Evolutionary conservation across 768 basidiomycete genomes (phyloP), one percentile per base, ranked within the genome.

Genomic region (Saitozyma sp.): DNA sequence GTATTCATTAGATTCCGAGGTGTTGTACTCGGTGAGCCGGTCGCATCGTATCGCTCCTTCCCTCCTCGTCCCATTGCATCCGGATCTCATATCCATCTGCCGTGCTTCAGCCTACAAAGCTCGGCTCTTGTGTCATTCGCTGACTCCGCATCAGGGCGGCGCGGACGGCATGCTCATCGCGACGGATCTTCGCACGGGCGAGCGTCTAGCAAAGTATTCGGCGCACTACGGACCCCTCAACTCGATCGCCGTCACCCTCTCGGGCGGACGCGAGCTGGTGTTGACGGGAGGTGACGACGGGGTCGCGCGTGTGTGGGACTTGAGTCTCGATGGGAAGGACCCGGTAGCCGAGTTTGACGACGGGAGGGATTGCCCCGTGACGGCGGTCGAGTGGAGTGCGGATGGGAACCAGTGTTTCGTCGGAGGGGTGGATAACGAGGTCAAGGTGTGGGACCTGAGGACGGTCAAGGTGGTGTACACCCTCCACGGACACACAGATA

Each of bases 161-260:
- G 91, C 92, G n/a, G 96, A 99, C 83, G 89, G 90, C 68, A 87
- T 87, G 0, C 83, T 98, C 43, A 81, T 81, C 61, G 84, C 89
- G 49, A 88, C 88, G 1, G 90, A 95, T 80, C 82, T 92, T 86
- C 89, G 8, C 89, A 71, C 92, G 0, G 94, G 95, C 56, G 84
- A 90, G 77, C 87, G 92, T 42, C 79, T 88, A 49, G 84, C 87
- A 61, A 87, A 89, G 75, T 89, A 93, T 59, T 86, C 89, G 39
- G 94, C 92, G 0, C 95, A 97, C 78, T 86, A 87, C 62, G 94
- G 90, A 54, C 89, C 97, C 62, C 87, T 97, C 80, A 98, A 99
- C 76, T 80, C 87, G 2, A 82, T 99, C 17, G 92, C 96, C 79
- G 83, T 92, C 63, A 91, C 91, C 20, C 84, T 92, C 76, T 90